Evolutionary conservation across 768 basidiomycete species (phyloP).

Genomic region (Suillus hirtellus): DNA sequence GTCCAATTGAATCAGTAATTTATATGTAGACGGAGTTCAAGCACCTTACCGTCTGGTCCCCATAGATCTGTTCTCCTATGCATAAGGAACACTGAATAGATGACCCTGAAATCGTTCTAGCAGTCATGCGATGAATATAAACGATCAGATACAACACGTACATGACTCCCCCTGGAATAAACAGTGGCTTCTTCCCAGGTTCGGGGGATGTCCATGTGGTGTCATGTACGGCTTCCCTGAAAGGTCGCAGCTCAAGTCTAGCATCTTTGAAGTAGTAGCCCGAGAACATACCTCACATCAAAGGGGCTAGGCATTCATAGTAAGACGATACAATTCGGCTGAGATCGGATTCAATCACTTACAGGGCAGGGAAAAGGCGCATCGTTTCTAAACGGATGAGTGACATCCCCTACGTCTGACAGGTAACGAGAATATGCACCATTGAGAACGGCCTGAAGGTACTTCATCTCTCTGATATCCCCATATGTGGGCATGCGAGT

Average conservation of each 20-base stretch:
- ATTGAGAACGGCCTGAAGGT: conserved; percentile 44
- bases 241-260: neutral
- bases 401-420: neutral
- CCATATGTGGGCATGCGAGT: conserved; percentile 37
- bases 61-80: conserved; percentile 39
- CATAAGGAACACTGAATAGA: conserved; percentile 30
- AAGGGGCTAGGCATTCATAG: neutral
- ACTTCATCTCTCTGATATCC: conserved; percentile 44
- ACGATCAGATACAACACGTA: conserved; percentile 2
- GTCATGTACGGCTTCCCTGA: conserved; percentile 24
- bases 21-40: neutral
- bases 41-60: conserved; percentile 34
- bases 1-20: neutral
- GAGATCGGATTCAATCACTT: conserved; percentile 8
- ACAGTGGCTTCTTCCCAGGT: conserved; percentile 29
- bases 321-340: neutral
- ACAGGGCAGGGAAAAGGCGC: conserved; percentile 35
- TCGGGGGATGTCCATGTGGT: conserved; percentile 26
- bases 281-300: conserved; percentile 24
- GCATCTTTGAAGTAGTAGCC: neutral
- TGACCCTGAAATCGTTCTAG: conserved; percentile 17
- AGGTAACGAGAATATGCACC: conserved; percentile 27
- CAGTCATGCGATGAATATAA: neutral
- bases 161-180: conserved; percentile 27
- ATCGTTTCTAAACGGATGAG: conserved; percentile 29